Conservation (phyloP, 306 rosid species). For the Mucuna pruriens region DNA sequence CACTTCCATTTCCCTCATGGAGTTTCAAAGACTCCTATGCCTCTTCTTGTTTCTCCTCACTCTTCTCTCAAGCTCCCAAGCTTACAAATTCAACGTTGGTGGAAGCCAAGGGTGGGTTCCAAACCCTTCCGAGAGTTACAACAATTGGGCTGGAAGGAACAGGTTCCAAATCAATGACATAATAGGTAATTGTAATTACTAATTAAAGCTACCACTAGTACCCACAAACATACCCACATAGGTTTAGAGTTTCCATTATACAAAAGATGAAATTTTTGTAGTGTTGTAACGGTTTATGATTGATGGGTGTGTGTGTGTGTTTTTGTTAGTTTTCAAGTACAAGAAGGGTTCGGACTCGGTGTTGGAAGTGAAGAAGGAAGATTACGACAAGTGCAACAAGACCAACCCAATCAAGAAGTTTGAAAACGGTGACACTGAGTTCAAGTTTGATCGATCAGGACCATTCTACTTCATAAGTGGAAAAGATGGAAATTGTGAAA, state of each 20-base stretch:
- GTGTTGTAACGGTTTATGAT: not conserved
- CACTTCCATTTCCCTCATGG: conserved; percentile 24
- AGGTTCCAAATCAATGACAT: conserved; percentile 71
- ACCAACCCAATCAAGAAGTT: conserved; percentile 62
- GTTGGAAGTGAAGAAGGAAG: conserved; percentile 69
- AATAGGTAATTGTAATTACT: conserved; percentile 46
- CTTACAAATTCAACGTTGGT: conserved; percentile 58
- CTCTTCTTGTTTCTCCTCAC: conserved; percentile 29
- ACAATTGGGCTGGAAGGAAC: conserved; percentile 64
- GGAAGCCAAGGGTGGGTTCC: conserved; percentile 75
- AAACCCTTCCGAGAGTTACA: conserved; percentile 67
- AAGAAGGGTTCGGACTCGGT: conserved; percentile 76
- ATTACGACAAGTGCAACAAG: conserved; percentile 61
- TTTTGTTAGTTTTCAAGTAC: conserved; percentile 68
- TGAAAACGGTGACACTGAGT: conserved; percentile 66
- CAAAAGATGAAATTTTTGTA: not conserved
- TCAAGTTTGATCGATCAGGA: conserved; percentile 64
- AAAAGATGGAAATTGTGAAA: conserved; percentile 48
- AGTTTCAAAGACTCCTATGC: conserved; percentile 33
- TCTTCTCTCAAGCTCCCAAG: conserved; percentile 48
- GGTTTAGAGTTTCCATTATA: not conserved
- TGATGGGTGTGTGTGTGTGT: not conserved
- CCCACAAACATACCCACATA: not conserved
- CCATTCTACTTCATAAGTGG: conserved; percentile 81
- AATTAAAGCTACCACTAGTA: not conserved